phyloP scores from a whole-genome alignment of 805 yeast genomes.

The Kodamaea kaohsiungensis region DNA sequence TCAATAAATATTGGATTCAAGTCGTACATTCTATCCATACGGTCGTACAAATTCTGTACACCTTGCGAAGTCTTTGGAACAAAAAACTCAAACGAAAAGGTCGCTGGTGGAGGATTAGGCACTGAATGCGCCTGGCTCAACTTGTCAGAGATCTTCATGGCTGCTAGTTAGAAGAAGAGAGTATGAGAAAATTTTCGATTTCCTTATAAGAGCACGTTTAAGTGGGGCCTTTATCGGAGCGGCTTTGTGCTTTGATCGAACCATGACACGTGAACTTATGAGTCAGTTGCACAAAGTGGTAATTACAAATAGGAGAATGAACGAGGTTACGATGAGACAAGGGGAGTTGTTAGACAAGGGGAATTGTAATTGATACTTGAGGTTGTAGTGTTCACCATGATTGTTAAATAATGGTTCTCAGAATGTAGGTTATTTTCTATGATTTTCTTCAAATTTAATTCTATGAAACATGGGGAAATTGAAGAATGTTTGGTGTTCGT shows the following conservation, averaged over 20 bases:
- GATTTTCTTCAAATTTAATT: too few species aligned
- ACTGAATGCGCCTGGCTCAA: slow-evolving; percentile 42
- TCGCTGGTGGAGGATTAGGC: slow-evolving; percentile 50
- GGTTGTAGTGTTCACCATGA: neutral
- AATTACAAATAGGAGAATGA: neutral
- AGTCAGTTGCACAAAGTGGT: slow-evolving; percentile 6
- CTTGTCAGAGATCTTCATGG: slow-evolving; percentile 45
- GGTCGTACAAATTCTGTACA: slow-evolving; percentile 90
- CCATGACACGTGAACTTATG: slow-evolving; percentile 13
- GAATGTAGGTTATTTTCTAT: too few species aligned
- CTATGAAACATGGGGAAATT: too few species aligned
- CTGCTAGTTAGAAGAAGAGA: neutral
- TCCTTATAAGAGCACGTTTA: neutral
- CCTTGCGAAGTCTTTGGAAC: slow-evolving; percentile 98
- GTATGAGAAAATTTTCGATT: neutral
- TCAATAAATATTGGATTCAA: slow-evolving; percentile 90
- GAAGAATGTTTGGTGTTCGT: too few species aligned
- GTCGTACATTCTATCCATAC: slow-evolving; percentile 97
- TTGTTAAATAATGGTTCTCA: too few species aligned
- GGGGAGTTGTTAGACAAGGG: neutral
- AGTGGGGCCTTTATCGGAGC: slow-evolving; percentile 6
- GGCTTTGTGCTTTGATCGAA: slow-evolving; percentile 4
- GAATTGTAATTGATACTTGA: neutral
- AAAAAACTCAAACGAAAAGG: slow-evolving; percentile 95
- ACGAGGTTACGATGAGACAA: neutral